Base-by-base conservation (phyloP, 352 stramenopile genomes). In the Pythium apleroticum region DNA sequence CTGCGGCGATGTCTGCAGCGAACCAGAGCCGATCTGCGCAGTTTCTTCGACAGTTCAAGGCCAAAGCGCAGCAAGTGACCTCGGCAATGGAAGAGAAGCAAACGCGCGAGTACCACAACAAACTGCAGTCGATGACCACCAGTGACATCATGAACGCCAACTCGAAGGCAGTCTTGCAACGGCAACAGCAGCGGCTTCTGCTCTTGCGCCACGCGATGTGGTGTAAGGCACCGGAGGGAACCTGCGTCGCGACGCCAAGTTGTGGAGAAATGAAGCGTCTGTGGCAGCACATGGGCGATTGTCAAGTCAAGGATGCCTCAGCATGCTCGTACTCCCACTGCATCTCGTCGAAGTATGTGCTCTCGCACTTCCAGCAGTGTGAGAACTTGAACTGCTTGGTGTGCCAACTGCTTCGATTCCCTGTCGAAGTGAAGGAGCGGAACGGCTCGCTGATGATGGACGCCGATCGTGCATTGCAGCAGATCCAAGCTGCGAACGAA, bases 331-430 rank as follows among this genome's bases (percentile, higher is more conserved):
- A 98, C 52, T 96, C 95, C 20, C 97, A 99, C 71, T 99, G 98
- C 73, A 98, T 99, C 30, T 98, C 92, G 53, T 99, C 97, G n/a
- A 97, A 98, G 61, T 98, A 99, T 72, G 96, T 99, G 60, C 78
- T 99, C 22, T 99, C 94, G 60, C 98, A 99, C 75, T 99, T 99
- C 66, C 97, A 99, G 76, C 92, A 98, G 46, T 99, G 98, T 70
- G 97, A 97, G 52, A 98, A 99, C 67, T 70, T 89, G n/a, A 91
- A 97, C 57, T 99, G 97, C 79, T 84, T 97, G 8, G 97, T 99
- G 3, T 99, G 98, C 71, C 93, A 97, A 31, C 93, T 98, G 19
- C 95, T 99, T 20, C 82, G 96, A n/a, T 98, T 98, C 72, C 96
- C 97, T 3, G 98, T 99, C 31, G 95, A 99, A 78, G 86, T 93